Percentiles rank a stretch among this genome's conserved stretches.
These are phyloP conservation scores for Trichophyton mentagrophytes DNA, from an alignment of 2,329 filamentous ascomycete species.

Conservation along the genomic window DNA sequence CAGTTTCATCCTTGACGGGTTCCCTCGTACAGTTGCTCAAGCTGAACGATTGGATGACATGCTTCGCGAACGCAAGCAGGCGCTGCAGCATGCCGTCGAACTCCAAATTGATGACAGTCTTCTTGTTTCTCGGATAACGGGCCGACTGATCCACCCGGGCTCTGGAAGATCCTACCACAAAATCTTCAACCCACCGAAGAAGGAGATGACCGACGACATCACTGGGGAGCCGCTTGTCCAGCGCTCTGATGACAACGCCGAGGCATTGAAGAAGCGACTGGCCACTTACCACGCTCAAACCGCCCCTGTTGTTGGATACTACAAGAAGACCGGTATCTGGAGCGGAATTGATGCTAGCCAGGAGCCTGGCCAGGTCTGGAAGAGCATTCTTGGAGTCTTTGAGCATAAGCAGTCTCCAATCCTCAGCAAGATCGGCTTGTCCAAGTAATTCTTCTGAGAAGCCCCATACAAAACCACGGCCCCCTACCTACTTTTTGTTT, in stretches of 20 bases:
- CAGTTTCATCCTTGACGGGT: conserved; percentile 97
- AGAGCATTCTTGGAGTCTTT: conserved; percentile 76
- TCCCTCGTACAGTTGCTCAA: conserved; percentile 91
- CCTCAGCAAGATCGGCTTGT: conserved; percentile 43
- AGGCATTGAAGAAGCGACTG: conserved; percentile 88
- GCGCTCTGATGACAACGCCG: conserved; percentile 92
- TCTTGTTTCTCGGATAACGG: conserved; percentile 89
- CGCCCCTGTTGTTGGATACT: conserved; percentile 82
- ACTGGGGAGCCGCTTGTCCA: conserved; percentile 95
- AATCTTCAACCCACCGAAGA: conserved; percentile 96
- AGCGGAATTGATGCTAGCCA: conserved; percentile 89
- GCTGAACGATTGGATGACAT: conserved; percentile 90
- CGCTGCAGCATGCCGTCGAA: conserved; percentile 88
- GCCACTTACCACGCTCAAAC: conserved; percentile 92
- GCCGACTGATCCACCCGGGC: conserved; percentile 86
- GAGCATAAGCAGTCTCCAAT: conserved; percentile 45
- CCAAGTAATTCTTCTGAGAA: conserved; percentile 30
- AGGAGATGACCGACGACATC: conserved; percentile 85
- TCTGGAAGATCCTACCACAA: conserved; percentile 96
- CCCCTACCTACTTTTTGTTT: conserved; percentile 1
- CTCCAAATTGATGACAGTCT: conserved; percentile 92
- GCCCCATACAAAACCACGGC: neutral
- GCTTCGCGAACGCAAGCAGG: conserved; percentile 65
- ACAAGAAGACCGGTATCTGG: conserved; percentile 97
- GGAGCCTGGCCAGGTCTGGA: conserved; percentile 87